Evolutionary conservation across 305 asterid species (phyloP), one percentile per base, ranked within the genome.

Genomic region (Rubia tinctorum): DNA sequence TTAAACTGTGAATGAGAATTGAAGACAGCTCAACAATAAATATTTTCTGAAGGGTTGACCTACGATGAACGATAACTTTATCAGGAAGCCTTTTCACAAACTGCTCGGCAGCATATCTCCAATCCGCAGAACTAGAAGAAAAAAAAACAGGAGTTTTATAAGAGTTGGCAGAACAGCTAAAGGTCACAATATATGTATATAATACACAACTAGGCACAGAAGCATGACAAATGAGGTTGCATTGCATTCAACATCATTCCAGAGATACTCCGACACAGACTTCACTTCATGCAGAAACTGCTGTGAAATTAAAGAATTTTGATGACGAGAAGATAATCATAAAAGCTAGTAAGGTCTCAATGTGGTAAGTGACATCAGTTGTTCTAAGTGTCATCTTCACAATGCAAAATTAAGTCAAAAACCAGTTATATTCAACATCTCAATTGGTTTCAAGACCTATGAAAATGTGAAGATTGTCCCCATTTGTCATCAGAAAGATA

Each of bases 91-190:
- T 76, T 74, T 73, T 76, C 69, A 83, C 87, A 70, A 87, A 87
- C 74, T 85, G 87, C 78, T 87, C 87, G 8, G 91, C 88, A n/a
- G 79, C 91, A 64, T 81, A 87, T 75, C 80, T 80, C 89, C 91
- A 87, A 80, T 87, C 84, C 5, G 85, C 76, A 66, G 88, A 69
- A 77, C 89, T 87, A 73, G 42, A 64, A 76, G 20, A 71, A 82
- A 64, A 76, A 30, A n/a, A n/a, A 69, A 73, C 20, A 18, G 27
- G 60, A 13, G 56, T 14, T 75, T 79, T 49, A 13, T 40, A 45
- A 51, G 63, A 47, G 47, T 64, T 34, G 49, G 76, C 43, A 55
- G 37, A 65, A 51, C 42, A 66, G 27, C 27, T 58, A 34, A 61
- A 30, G 25, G 7, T 25, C 30, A 40, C 23, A 39, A 6, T 43